A percentile compares a stretch with the other conserved stretches of the same genome.
phyloP scores from a whole-genome alignment of 1,139 yeast species.

The Taphrina pruni region DNA sequence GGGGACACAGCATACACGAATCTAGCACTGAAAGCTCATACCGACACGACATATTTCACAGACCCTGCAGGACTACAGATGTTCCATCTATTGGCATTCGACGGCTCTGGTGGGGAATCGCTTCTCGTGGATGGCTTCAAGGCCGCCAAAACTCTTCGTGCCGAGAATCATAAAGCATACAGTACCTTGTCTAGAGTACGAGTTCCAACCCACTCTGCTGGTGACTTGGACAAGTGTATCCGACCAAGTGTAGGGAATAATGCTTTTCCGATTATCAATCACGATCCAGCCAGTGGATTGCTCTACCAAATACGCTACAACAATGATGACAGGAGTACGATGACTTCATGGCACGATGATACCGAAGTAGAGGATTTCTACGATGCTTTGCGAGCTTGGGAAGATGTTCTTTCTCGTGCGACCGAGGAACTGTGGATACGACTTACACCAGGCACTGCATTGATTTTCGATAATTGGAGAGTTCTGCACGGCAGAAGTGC shows the following conservation, averaged over 20 bases:
- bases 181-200: slow-evolving; percentile 61
- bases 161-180: slow-evolving; percentile 62
- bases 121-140: slow-evolving; percentile 73
- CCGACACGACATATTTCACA: slow-evolving; percentile 81
- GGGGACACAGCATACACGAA: slow-evolving; percentile 79
- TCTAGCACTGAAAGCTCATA: slow-evolving; percentile 69
- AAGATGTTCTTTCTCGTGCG: slow-evolving; percentile 59
- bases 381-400: slow-evolving; percentile 66
- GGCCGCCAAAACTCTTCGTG: slow-evolving; percentile 62
- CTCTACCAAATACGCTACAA: slow-evolving; percentile 76
- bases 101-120: slow-evolving; percentile 76
- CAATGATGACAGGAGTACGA: slow-evolving; percentile 72
- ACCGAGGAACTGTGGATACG: slow-evolving; percentile 64
- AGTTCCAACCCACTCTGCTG: slow-evolving; percentile 79
- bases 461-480: slow-evolving; percentile 79
- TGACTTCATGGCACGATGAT: slow-evolving; percentile 64
- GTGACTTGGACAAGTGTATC: slow-evolving; percentile 70
- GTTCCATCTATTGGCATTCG: slow-evolving; percentile 69
- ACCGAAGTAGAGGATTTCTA: slow-evolving; percentile 61
- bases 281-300: slow-evolving; percentile 59
- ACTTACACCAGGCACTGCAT: slow-evolving; percentile 65
- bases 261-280: slow-evolving; percentile 62
- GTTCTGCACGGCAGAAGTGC: slow-evolving; percentile 74
- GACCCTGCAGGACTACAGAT: slow-evolving; percentile 77
- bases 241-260: slow-evolving; percentile 63